phyloP scores from a whole-genome alignment of 768 basidiomycete genomes.

The Trametes cingulata region DNA sequence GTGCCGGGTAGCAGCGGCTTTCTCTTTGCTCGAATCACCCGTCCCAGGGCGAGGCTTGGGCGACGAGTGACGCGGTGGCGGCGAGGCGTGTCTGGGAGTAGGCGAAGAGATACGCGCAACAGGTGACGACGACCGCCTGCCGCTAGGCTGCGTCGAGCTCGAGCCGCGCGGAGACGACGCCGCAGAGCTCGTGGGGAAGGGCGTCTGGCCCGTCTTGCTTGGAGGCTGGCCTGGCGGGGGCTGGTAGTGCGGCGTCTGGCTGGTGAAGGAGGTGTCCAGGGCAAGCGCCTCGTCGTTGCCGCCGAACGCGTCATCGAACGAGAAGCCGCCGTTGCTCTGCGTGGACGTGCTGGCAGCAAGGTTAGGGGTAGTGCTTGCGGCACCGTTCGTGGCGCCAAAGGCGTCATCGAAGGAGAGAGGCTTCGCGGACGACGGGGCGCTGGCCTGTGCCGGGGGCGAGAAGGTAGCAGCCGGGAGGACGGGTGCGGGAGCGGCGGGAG shows the following conservation, averaged over 20 bases:
- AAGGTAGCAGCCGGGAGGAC: slow-evolving; percentile 13
- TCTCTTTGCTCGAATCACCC: slow-evolving; percentile 54
- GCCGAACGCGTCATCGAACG: slow-evolving; percentile 61
- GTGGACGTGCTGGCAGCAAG: slow-evolving; percentile 11
- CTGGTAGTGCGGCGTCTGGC: slow-evolving; percentile 35
- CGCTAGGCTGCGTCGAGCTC: slow-evolving; percentile 23
- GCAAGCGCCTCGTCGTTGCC: slow-evolving; percentile 44
- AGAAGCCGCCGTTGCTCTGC: slow-evolving; percentile 30
- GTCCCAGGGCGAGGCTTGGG: slow-evolving; percentile 63
- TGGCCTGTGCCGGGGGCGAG: slow-evolving; percentile 5
- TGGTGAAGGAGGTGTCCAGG: slow-evolving; percentile 41
- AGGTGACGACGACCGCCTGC: slow-evolving; percentile 24
- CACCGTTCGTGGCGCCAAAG: slow-evolving; percentile 40
- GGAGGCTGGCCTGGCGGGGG: slow-evolving; percentile 30
- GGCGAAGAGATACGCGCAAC: slow-evolving; percentile 44
- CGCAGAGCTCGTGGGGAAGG: slow-evolving; percentile 43
- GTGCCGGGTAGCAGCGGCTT: slow-evolving; percentile 54
- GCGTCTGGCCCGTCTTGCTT: slow-evolving; percentile 26
- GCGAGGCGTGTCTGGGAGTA: slow-evolving; percentile 51
- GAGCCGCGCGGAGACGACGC: slow-evolving; percentile 42
- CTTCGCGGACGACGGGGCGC: slow-evolving; percentile 2
- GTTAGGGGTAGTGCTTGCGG: slow-evolving; percentile 19
- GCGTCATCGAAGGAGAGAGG: slow-evolving; percentile 48
- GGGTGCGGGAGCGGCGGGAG: slow-evolving; percentile 17
- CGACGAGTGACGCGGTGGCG: slow-evolving; percentile 51